phyloP scores from a whole-genome alignment of 306 rosid species.

The Pachyrhizus erosus region DNA sequence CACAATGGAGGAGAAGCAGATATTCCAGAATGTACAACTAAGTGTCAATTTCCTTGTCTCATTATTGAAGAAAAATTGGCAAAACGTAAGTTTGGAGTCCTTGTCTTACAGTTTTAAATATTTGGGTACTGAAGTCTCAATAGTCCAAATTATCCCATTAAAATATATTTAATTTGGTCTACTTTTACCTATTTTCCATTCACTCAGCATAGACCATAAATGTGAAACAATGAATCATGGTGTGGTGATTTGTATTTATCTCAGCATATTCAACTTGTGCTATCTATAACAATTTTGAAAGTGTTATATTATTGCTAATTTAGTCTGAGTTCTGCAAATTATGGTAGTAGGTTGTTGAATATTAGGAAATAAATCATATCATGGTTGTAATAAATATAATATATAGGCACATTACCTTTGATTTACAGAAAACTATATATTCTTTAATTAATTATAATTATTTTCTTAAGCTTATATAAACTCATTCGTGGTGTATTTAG shows the following conservation, averaged over 20 bases:
- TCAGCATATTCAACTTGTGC: background rate
- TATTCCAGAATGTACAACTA: conserved; percentile 7
- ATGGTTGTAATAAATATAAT: no score
- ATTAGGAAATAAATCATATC: no score
- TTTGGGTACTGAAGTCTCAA: background rate
- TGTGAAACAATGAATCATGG: background rate
- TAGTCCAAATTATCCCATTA: background rate
- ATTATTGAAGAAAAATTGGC: background rate
- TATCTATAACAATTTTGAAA: background rate
- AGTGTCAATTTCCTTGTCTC: background rate
- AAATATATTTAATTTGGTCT: background rate
- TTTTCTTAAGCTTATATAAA: no score
- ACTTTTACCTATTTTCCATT: background rate
- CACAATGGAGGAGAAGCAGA: conserved; percentile 5
- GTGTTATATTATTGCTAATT: background rate
- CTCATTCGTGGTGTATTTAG: no score
- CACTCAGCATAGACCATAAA: background rate
- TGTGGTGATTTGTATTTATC: background rate
- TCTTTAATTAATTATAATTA: no score
- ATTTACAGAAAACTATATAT: no score
- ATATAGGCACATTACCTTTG: no score
- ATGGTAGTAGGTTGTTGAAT: no score
- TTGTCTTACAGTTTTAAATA: background rate
- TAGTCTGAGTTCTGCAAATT: no score
- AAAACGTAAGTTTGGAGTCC: background rate